Evolutionary conservation across 2,329 filamentous ascomycete genomes (phyloP).

Genomic region (Hypoxylon sp.): DNA sequence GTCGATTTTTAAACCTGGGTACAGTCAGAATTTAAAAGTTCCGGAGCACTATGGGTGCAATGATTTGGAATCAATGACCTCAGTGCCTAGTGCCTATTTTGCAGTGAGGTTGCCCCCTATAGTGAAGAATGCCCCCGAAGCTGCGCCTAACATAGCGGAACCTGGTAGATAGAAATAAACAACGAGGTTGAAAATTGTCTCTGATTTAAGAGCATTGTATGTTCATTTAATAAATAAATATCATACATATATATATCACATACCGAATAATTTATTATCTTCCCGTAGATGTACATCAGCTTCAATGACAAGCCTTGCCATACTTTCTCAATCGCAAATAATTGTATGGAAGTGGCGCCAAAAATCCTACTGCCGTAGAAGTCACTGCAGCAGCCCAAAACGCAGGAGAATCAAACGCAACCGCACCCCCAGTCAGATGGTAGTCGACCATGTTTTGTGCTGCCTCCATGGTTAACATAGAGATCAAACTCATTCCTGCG

Average conservation of each 20-base stretch:
- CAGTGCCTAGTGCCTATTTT: too few relatives aligned
- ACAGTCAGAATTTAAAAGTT: too few relatives aligned
- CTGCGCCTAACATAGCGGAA: too few relatives aligned
- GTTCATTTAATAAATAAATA: not conserved
- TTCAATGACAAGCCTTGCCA: slow-evolving; percentile 64
- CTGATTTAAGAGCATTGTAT: not conserved
- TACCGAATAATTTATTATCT: not conserved
- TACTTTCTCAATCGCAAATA: slow-evolving; percentile 64
- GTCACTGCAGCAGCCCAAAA: slow-evolving; percentile 68
- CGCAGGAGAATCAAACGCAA: slow-evolving; percentile 61
- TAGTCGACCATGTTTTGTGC: slow-evolving; percentile 70
- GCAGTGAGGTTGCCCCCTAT: too few relatives aligned
- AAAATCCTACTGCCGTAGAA: slow-evolving; percentile 61
- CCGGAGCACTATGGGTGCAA: too few relatives aligned
- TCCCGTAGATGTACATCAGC: not conserved
- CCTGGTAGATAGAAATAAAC: not conserved
- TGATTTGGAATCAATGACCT: too few relatives aligned
- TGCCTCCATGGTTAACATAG: slow-evolving; percentile 71
- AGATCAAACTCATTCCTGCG: slow-evolving; percentile 71
- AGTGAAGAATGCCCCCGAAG: too few relatives aligned
- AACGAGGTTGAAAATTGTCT: not conserved
- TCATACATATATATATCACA: not conserved
- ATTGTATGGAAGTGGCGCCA: slow-evolving; percentile 68
- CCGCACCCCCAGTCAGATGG: slow-evolving; percentile 66
- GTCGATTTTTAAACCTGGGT: too few relatives aligned